Base-by-base conservation (phyloP, 805 yeast species). In the Sugiyamaella chiloensis region DNA sequence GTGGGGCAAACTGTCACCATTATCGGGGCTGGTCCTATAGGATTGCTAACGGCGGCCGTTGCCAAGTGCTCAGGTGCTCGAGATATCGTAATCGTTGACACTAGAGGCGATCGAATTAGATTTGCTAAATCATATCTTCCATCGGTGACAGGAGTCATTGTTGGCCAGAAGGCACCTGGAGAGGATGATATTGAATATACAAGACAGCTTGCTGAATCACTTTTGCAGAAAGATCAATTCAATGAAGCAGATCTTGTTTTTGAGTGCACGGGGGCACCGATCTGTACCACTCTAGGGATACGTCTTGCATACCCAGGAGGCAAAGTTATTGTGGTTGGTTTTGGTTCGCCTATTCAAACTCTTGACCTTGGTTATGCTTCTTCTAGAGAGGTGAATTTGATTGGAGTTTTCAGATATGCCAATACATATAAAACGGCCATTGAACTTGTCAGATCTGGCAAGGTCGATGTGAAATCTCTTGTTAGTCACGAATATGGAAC, bases 21-120 rank as follows among this genome's bases (percentile, higher is more conserved):
- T 35, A 93, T 95, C 64, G 99, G 99, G 65, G 95, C 95, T 50
- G 99, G 99, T 50, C 86, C 96, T 63, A 96, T 93, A 51, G 99
- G 99, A 53, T 76, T 95, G 59, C 84, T 96, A 12, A 98, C 88
- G 39, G 88, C 91, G 43, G 97, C 90, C 71, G 99, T 99, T 67
- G 96, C 97, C 32, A 78, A 73, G 47, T 78, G 79, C 59, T 83
- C 89, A 71, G 80, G 83, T 60, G 97, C 97, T 24, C 79, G 79
- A 46, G 80, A 86, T 65, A 68, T 71, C 58, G 83, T 88, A 61
- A 93, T 88, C 34, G 79, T 93, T 54, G 99, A 95, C 68, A 76
- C 78, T 36, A 65, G 70, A 44, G 62, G 60, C 17, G 65, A 65
- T 41, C 68, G 81, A 48, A 63, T 78, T 42, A 67, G 63, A 29